phyloP scores from a whole-genome alignment of 306 rosid species.

The Pachyrhizus erosus region DNA sequence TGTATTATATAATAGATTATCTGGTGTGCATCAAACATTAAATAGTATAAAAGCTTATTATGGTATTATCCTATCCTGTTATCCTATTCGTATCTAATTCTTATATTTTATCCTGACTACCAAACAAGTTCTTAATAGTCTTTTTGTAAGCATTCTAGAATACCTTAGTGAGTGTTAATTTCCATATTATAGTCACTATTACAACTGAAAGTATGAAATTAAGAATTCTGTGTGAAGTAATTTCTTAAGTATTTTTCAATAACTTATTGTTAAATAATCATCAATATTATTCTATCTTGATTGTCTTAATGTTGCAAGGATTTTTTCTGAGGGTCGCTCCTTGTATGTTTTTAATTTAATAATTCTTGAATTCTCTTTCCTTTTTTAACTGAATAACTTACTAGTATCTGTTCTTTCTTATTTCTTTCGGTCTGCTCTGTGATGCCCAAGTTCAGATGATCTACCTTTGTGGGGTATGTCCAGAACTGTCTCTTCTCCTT shows the following conservation, averaged over 20 bases:
- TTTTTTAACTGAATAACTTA: conserved; percentile 46
- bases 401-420: conserved; percentile 31
- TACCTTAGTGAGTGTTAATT: conserved; percentile 19
- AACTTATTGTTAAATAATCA: neutral
- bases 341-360: neutral
- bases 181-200: conserved; percentile 10
- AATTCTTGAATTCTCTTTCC: conserved; percentile 13
- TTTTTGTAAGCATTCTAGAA: conserved; percentile 21
- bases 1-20: neutral
- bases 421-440: conserved; percentile 43
- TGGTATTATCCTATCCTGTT: neutral
- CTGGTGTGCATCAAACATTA: neutral
- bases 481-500: conserved; percentile 35
- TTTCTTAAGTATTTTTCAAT: conserved; percentile 21
- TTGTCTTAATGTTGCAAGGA: conserved; percentile 20
- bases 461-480: conserved; percentile 96
- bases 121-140: neutral
- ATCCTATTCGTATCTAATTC: neutral
- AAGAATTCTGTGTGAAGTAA: conserved; percentile 19
- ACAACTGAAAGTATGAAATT: conserved; percentile 25
- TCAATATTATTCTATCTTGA: conserved; percentile 22
- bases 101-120: neutral
- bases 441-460: conserved; percentile 77
- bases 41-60: neutral
- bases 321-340: conserved; percentile 28